phyloP scores from a whole-genome alignment of 2,329 filamentous ascomycete species.

The Penicillium sp. region DNA sequence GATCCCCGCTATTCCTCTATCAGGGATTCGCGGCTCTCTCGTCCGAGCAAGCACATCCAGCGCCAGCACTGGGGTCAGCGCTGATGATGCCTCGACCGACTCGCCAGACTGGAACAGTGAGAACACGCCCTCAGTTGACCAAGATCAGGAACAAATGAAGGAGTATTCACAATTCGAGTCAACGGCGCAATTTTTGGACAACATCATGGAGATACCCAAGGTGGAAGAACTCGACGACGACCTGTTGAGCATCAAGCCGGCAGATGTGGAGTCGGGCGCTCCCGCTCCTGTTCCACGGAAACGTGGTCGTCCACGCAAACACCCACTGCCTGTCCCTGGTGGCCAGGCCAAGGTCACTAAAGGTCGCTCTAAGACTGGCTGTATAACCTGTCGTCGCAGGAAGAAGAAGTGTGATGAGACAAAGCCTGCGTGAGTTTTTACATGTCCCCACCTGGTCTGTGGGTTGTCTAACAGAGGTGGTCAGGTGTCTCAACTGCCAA shows the following conservation, averaged over 20 bases:
- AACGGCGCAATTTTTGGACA: constrained; percentile 26
- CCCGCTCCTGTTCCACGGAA: constrained; percentile 53
- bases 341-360: constrained; percentile 71
- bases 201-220: constrained; percentile 48
- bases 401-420: constrained; percentile 60
- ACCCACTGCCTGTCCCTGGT: constrained; percentile 63
- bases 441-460: not conserved
- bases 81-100: constrained; percentile 37
- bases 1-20: constrained; percentile 20
- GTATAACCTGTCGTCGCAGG: constrained; percentile 58
- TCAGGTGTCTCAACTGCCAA: constrained; percentile 69
- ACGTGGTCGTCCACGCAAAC: constrained; percentile 79
- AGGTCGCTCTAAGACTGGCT: constrained; percentile 61
- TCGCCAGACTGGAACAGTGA: constrained; percentile 31
- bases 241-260: constrained; percentile 32
- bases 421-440: constrained; percentile 39
- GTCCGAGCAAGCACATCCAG: constrained; percentile 29
- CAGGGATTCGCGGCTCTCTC: constrained; percentile 31
- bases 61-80: constrained; percentile 32
- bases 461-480: constrained; percentile 9
- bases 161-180: constrained; percentile 28
- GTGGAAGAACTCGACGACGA: constrained; percentile 53
- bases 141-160: constrained; percentile 21
- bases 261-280: constrained; percentile 34
- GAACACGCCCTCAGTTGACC: constrained; percentile 22